Conservation (phyloP, 495 filamentous ascomycete genomes). For the Clavariopsis aquatica region DNA sequence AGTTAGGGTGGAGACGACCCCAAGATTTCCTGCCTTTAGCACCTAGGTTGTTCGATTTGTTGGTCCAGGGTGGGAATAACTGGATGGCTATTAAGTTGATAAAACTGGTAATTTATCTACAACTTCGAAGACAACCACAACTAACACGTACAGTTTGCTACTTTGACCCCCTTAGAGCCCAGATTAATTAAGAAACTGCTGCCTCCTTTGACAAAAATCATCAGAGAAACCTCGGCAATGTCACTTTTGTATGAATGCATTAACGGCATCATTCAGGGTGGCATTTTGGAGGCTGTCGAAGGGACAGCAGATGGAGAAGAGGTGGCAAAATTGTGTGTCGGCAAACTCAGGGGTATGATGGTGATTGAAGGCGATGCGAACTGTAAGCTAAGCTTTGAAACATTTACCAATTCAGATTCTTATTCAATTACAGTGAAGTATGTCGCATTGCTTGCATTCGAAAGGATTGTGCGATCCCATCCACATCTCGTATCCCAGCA, state of each 20-base stretch:
- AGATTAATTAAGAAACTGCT: slow-evolving; percentile 88
- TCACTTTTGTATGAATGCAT: slow-evolving; percentile 97
- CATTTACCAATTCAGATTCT: slow-evolving; percentile 15
- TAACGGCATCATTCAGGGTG: slow-evolving; percentile 95
- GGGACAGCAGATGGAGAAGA: slow-evolving; percentile 81
- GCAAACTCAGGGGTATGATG: slow-evolving; percentile 90
- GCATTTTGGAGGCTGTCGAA: slow-evolving; percentile 78
- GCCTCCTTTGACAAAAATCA: slow-evolving; percentile 89
- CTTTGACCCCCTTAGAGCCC: slow-evolving; percentile 88
- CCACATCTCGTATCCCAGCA: slow-evolving; percentile 84
- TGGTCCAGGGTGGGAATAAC: slow-evolving; percentile 93
- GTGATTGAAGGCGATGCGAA: slow-evolving; percentile 91
- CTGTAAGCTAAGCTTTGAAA: slow-evolving; percentile 55
- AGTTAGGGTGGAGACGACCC: slow-evolving; percentile 90
- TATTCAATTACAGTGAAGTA: slow-evolving; percentile 73
- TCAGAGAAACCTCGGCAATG: slow-evolving; percentile 93
- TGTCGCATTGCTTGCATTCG: slow-evolving; percentile 91
- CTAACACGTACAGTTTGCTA: slow-evolving; percentile 72
- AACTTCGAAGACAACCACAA: not conserved
- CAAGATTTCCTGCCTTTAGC: slow-evolving; percentile 92
- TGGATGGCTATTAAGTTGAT: slow-evolving; percentile 99
- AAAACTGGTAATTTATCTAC: slow-evolving; percentile 69
- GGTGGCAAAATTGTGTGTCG: slow-evolving; percentile 89
- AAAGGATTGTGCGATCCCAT: slow-evolving; percentile 86
- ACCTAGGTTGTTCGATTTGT: slow-evolving; percentile 83